Conservation (phyloP, 306 rosid species). For the Cicer yamashitae region DNA sequence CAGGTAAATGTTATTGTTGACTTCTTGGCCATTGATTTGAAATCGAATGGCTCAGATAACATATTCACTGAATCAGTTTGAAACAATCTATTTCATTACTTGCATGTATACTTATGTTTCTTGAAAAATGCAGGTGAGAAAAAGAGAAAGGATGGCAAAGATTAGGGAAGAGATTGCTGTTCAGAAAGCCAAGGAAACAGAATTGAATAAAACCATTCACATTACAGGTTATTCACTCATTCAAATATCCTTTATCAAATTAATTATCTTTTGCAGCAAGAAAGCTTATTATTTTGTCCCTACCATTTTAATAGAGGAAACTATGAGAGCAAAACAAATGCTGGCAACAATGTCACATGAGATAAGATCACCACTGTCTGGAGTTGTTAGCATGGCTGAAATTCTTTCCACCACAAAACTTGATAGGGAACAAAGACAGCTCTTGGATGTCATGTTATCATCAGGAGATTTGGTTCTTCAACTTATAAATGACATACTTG, state of each 20-base stretch:
- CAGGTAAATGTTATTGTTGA: conserved; percentile 59
- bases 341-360: conserved; percentile 98
- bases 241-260: conserved; percentile 29
- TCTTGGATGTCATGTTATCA: conserved; percentile 86
- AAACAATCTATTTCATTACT: neutral
- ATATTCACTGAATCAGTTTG: too few relatives aligned
- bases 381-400: conserved; percentile 96
- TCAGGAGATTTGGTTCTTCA: conserved; percentile 98
- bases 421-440: conserved; percentile 76
- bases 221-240: conserved; percentile 70
- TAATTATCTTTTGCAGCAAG: conserved; percentile 13
- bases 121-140: conserved; percentile 64
- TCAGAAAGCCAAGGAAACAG: conserved; percentile 91
- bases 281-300: conserved; percentile 34
- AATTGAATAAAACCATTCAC: conserved; percentile 90
- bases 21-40: too few relatives aligned
- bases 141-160: conserved; percentile 92
- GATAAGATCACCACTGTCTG: conserved; percentile 90
- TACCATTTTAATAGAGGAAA: conserved; percentile 67
- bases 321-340: conserved; percentile 98
- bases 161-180: conserved; percentile 91
- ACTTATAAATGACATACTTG: conserved; percentile 93
- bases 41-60: too few relatives aligned
- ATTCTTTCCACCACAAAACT: conserved; percentile 85
- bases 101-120: conserved; percentile 27